Base-by-base conservation (phyloP, 2,329 filamentous ascomycete genomes). In the Fusarium succisae region DNA sequence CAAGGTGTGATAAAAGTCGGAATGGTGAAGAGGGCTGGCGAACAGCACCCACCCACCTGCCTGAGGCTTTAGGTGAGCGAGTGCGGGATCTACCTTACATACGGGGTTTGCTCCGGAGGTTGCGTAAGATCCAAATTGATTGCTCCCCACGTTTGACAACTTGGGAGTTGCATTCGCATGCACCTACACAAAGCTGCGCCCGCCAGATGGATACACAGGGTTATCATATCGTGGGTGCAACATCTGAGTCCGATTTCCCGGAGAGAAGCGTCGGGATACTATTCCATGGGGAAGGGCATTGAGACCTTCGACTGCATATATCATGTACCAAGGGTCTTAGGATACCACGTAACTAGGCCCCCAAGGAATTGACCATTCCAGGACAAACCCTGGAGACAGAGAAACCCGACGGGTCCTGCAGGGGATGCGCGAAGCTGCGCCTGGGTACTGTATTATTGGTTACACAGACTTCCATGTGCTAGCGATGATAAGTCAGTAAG, bases 311-410 rank as follows among this genome's bases (percentile, higher is more conserved):
- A 26, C 43, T 61, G 54, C 39, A 48, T 41, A 50, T 50, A 57
- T 56, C 20, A 72, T 73, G 59, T 58, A 65, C 45, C 37, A 62
- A 73, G 53, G 70, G 56, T 71, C 61, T 50, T 38, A 18, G 37
- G 54, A 53, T 47, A 30, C 51, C 35, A n/a, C 41, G 18, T 39
- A 38, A 38, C 51, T 15, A 41, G 38, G 20, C 22, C 28, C 22
- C 22, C 28, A 32, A 51, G 22, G 24, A 30, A 43, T 35, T 37
- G 59, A 28, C 59, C n/a, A 67, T 32, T 24, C 37, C 44, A 50
- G 57, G 62, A 41, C 64, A 45, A 51, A 26, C 38, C 30, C 35
- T 26, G 45, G 39, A 66, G 45, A 57, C 57, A 51, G 39, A 60
- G 47, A 51, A 37, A 17, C 35, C 45, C 63, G 51, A 47, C 39